phyloP scores from a whole-genome alignment of 2,329 filamentous ascomycete genomes.

The Trichophyton simii region DNA sequence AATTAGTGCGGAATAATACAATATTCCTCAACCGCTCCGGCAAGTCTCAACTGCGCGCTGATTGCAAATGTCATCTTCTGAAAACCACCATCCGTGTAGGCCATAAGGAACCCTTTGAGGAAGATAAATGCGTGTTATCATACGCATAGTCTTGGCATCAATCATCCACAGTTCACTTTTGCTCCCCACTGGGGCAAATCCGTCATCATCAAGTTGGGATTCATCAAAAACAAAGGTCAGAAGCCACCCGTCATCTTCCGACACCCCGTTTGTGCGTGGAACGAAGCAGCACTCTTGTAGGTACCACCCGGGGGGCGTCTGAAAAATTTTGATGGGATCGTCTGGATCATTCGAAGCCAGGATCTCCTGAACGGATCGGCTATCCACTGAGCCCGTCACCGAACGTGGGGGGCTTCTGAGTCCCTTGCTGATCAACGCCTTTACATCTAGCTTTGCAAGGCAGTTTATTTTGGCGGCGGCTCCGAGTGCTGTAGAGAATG shows the following conservation, averaged over 20 bases:
- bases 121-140: slow-evolving; percentile 45
- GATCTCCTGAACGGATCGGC: slow-evolving; percentile 42
- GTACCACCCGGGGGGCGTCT: slow-evolving; percentile 48
- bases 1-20: too few species aligned
- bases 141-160: slow-evolving; percentile 49
- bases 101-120: slow-evolving; percentile 60
- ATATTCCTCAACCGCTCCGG: not conserved
- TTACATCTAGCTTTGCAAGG: not conserved
- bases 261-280: slow-evolving; percentile 27
- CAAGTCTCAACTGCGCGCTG: slow-evolving; percentile 31
- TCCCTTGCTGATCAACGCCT: slow-evolving; percentile 44
- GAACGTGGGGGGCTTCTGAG: slow-evolving; percentile 33
- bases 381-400: slow-evolving; percentile 52
- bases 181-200: slow-evolving; percentile 34
- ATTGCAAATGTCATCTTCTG: slow-evolving; percentile 38
- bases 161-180: slow-evolving; percentile 56
- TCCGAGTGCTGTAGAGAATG: not conserved
- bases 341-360: slow-evolving; percentile 32
- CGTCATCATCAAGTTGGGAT: slow-evolving; percentile 43
- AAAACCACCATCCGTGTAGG: slow-evolving; percentile 52
- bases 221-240: slow-evolving; percentile 61
- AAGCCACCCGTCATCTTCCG: slow-evolving; percentile 55
- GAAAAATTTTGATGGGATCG: slow-evolving; percentile 51
- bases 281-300: slow-evolving; percentile 59
- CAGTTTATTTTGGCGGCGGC: not conserved